Evolutionary conservation across 2,329 filamentous ascomycete species (phyloP).

Genomic region (Immersiporthe knoxdaviesiana): DNA sequence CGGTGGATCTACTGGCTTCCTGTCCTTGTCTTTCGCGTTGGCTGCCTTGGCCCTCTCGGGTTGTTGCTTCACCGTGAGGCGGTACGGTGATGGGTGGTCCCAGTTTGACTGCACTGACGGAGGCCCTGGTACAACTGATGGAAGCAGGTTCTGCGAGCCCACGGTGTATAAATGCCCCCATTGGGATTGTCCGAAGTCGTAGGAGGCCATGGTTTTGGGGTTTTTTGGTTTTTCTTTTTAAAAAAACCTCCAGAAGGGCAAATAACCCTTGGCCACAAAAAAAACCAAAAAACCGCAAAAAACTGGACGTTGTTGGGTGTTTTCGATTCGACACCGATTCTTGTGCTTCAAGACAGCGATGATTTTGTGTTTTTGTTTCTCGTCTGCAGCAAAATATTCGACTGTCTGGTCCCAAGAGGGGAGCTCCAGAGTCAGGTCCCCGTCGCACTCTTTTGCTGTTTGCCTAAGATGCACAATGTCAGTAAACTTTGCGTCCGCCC

Average conservation of each 20-base stretch:
- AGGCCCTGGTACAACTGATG: constrained; percentile 19
- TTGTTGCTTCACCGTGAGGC: constrained; percentile 29
- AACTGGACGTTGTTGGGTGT: neutral
- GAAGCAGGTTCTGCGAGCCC: constrained; percentile 22
- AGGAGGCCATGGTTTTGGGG: constrained; percentile 27
- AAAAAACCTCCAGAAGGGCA: too few relatives aligned
- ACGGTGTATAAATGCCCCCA: constrained; percentile 26
- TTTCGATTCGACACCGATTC: neutral
- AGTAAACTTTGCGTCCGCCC: neutral
- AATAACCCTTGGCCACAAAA: constrained; percentile 2
- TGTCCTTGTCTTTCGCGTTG: constrained; percentile 53
- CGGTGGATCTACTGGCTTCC: constrained; percentile 87
- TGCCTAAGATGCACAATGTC: constrained; percentile 1
- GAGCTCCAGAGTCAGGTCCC: neutral
- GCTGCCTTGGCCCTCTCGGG: constrained; percentile 30
- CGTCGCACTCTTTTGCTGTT: neutral
- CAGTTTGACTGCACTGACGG: constrained; percentile 14
- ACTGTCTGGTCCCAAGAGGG: neutral
- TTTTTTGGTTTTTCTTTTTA: too few relatives aligned
- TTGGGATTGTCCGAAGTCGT: constrained; percentile 24
- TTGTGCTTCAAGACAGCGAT: neutral
- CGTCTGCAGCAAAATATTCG: neutral
- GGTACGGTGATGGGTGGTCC: constrained; percentile 27
- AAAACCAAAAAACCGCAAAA: neutral
- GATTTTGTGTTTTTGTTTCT: neutral